Evolutionary conservation across 78 protist genomes (phyloP), one percentile per base, ranked within the genome.

Genomic region (Tieghemostelium lacteum): DNA sequence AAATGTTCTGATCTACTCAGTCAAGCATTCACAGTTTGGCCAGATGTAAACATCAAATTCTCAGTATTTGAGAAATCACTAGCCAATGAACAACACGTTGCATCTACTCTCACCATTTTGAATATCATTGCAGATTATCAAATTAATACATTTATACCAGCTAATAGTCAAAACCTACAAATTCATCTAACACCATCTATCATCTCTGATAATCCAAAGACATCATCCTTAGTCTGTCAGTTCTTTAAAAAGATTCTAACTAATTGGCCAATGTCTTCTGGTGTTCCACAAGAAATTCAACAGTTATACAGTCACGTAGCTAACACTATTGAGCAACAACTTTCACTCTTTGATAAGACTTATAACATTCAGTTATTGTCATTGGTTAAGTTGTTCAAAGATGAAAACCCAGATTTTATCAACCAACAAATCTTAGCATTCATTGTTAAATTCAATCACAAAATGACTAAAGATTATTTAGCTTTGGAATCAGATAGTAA

Each of bases 11-110:
- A 60, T 0, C 92, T 94, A 10, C 69, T 94, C 33, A 20, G 37
- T 6, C 64, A 58, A 29, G 65, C 85, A 12, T 54, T 94, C 12
- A 3, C 22, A 7, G 4, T 93, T 28, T 95, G 95, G 95, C 95
- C 92, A 1, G 93, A 75, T 0, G 95, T 74, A 17, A 37, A 24
- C 22, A 80, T 95, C 77, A 95, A 95, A 55, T 75, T 42, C 52
- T n/a, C 40, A 7, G 87, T 60, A 34, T 71, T 95, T 20, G 95
- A 95, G 5, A 76, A 83, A 80, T 78, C 88, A 50, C 2, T 93
- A 64, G 49, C 62, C 28, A 55, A 28, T 20, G 61, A 49, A n/a
- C 76, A 85, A 12, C 76, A 73, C 5, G 22, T 86, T 39, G 22
- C 70, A 57, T 83, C 95, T 17, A 73, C 70, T 45, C 73, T 93